phyloP scores from a whole-genome alignment of 1,284 basidiomycete genomes.

The Trametes sp. region DNA sequence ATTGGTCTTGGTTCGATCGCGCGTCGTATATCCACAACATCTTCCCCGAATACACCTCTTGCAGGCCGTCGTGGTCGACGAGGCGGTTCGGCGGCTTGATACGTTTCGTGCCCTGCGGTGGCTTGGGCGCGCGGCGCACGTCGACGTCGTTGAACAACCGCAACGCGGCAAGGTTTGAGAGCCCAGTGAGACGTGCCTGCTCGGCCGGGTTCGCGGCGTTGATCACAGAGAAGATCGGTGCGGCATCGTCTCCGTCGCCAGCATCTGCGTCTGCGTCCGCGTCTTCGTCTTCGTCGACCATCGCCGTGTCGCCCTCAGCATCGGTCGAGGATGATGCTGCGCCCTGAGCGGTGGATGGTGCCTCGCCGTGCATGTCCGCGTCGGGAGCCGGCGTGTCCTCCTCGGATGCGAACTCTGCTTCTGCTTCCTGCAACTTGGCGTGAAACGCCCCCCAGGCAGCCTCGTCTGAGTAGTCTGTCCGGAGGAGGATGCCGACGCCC shows the following conservation, averaged over 20 bases:
- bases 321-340: slow-evolving; percentile 30
- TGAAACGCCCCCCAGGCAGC: slow-evolving; percentile 66
- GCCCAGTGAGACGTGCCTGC: slow-evolving; percentile 50
- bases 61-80: slow-evolving; percentile 68
- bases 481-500: slow-evolving; percentile 63
- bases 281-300: slow-evolving; percentile 38
- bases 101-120: slow-evolving; percentile 52
- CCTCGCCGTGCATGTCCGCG: slow-evolving; percentile 27
- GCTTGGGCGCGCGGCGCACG: slow-evolving; percentile 58
- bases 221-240: slow-evolving; percentile 59
- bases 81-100: slow-evolving; percentile 61
- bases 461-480: slow-evolving; percentile 74
- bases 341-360: slow-evolving; percentile 25
- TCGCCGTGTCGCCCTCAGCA: slow-evolving; percentile 28
- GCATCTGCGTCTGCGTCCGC: slow-evolving; percentile 34
- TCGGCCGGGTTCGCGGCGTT: slow-evolving; percentile 49
- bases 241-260: slow-evolving; percentile 47
- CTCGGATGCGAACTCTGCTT: slow-evolving; percentile 53
- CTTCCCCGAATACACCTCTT: slow-evolving; percentile 76
- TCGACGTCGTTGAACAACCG: slow-evolving; percentile 77
- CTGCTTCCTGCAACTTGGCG: slow-evolving; percentile 55
- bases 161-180: slow-evolving; percentile 70
- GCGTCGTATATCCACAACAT: slow-evolving; percentile 79
- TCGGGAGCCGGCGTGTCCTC: slow-evolving; percentile 31
- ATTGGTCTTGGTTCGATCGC: slow-evolving; percentile 68